These are phyloP conservation scores for Phaeotremella skinneri DNA, from an alignment of 768 basidiomycete genomes.

Conservation along the genomic window DNA sequence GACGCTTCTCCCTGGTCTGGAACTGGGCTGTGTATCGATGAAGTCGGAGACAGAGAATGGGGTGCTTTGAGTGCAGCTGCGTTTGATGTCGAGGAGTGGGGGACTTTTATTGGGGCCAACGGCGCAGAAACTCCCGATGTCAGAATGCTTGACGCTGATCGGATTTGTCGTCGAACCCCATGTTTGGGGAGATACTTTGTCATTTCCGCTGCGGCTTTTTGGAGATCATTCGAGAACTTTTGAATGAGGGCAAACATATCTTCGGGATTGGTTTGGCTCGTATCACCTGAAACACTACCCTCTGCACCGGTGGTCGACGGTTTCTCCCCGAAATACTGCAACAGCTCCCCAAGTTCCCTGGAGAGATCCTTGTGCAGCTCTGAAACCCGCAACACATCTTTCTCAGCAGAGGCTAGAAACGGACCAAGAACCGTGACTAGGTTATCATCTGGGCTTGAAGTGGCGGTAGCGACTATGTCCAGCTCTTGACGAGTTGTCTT, in stretches of 20 bases:
- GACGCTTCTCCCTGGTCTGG: background rate
- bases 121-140: background rate
- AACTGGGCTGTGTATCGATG: slow-evolving; percentile 1
- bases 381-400: slow-evolving; percentile 65
- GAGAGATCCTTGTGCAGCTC: slow-evolving; percentile 62
- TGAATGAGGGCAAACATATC: slow-evolving; percentile 63
- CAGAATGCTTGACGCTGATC: background rate
- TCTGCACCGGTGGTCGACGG: slow-evolving; percentile 39
- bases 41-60: slow-evolving; percentile 4
- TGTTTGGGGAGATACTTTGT: slow-evolving; percentile 63
- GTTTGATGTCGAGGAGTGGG: background rate
- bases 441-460: slow-evolving; percentile 57
- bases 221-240: slow-evolving; percentile 31
- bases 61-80: slow-evolving; percentile 4
- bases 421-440: slow-evolving; percentile 58
- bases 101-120: background rate
- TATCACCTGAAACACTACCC: slow-evolving; percentile 53
- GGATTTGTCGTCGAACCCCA: slow-evolving; percentile 39
- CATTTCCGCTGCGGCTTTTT: slow-evolving; percentile 47
- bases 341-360: slow-evolving; percentile 61
- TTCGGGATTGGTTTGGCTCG: slow-evolving; percentile 63
- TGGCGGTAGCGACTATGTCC: slow-evolving; percentile 51
- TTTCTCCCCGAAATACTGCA: slow-evolving; percentile 75
- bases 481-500: slow-evolving; percentile 63
- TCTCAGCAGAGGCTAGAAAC: slow-evolving; percentile 58